Percentiles rank a stretch among this genome's conserved stretches.
These are phyloP conservation scores for Rhododendron ferrugineum DNA, from an alignment of 148 eudicot species.

Conservation along the genomic window DNA sequence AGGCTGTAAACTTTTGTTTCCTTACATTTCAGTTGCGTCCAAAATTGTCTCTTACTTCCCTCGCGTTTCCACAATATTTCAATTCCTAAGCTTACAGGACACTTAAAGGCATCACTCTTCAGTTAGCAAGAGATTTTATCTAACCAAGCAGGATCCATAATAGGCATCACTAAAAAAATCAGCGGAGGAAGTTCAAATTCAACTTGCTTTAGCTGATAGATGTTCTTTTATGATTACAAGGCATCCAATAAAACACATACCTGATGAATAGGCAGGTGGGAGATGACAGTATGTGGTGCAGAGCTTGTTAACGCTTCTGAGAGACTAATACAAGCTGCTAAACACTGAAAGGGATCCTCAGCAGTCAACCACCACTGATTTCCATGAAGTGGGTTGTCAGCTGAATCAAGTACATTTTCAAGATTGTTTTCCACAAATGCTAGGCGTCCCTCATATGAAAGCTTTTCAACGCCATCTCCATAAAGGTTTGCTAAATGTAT, in stretches of 20 bases:
- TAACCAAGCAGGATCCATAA: neutral
- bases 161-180: neutral
- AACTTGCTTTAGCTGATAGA: neutral
- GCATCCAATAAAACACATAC: constrained; percentile 24
- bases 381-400: constrained; percentile 64
- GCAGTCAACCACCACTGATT: constrained; percentile 86
- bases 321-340: constrained; percentile 81
- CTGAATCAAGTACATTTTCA: constrained; percentile 64
- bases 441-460: constrained; percentile 66
- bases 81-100: neutral
- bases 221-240: neutral
- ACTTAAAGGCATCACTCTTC: neutral
- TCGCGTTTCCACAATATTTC: neutral
- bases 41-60: neutral
- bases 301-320: constrained; percentile 72
- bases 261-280: constrained; percentile 90
- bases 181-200: neutral
- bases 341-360: constrained; percentile 92
- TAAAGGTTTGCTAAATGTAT: constrained; percentile 82
- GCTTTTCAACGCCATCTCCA: constrained; percentile 78
- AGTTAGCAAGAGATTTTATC: neutral
- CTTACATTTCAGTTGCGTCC: neutral
- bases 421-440: constrained; percentile 70
- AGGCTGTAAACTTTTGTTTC: neutral
- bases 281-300: constrained; percentile 53